Evolutionary conservation across 2,329 filamentous ascomycete species (phyloP), one percentile per base, ranked within the genome.

Genomic region (Aulographum hederae): DNA sequence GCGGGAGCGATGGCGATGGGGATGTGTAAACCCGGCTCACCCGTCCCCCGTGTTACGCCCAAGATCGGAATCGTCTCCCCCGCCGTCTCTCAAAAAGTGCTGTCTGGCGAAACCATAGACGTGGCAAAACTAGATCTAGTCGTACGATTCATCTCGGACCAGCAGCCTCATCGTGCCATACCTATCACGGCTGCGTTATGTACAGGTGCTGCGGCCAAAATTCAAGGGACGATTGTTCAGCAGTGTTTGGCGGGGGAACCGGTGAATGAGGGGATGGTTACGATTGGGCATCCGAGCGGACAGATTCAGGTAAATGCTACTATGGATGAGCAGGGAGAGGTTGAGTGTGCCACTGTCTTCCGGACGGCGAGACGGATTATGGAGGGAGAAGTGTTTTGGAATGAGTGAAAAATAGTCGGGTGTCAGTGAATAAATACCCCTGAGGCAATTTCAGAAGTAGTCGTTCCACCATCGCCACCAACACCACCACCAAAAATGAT

Each of bases 1-100:
- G 54, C 60, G 28, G 74, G 67, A 1, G 65, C 69, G 0, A 58
- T 64, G 0, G 56, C 54, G 16, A 79, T 79, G 73, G 71, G 72
- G 0, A 53, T 79, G 29, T 59, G 61, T 5, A 40, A 46, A 4
- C 48, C 55, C 1, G 48, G 53, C 10, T 51, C 52, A 1, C 51
- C 51, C 2, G 63, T 63, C 5, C 60, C 63, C 0, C 60, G 64
- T 0, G 69, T 67, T 2, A 65, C 78, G 2, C 73, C 74, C 1
- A 76, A 78, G 45, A 69, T 78, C 23, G 65, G 62, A 11, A 51
- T 75, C 12, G 58, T 73, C 1, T 63, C 62, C 3, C 40, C 41
- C 20, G 49, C 54, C 10, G 41, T 41, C n/a, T 45, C 44, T 19
- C 58, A 53, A 37, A 33, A 30, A 34, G 47, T 58, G 2, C 39